phyloP scores from a whole-genome alignment of 2,329 filamentous ascomycete genomes.

The Lachnellula arida region DNA sequence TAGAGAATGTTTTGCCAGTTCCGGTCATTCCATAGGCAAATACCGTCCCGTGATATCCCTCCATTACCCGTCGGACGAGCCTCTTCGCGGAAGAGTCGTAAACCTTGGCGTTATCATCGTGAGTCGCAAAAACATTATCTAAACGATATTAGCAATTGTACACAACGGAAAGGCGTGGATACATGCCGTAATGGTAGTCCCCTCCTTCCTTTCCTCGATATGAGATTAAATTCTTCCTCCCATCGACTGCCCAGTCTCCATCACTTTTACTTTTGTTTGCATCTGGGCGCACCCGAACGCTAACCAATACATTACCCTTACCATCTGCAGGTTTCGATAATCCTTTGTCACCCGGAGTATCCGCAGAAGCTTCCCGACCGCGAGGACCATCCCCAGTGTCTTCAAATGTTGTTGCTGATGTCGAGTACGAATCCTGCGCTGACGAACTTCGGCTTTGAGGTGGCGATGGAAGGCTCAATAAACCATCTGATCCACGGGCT shows the following conservation, averaged over 20 bases:
- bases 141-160: slow-evolving; percentile 21
- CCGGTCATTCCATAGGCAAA: slow-evolving; percentile 99
- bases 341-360: slow-evolving; percentile 32
- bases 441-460: slow-evolving; percentile 89
- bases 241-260: slow-evolving; percentile 89
- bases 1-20: slow-evolving; percentile 97
- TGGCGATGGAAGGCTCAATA: slow-evolving; percentile 74
- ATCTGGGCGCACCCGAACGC: slow-evolving; percentile 88
- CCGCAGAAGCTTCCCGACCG: slow-evolving; percentile 24
- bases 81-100: slow-evolving; percentile 94
- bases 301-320: slow-evolving; percentile 95
- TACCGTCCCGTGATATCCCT: slow-evolving; percentile 96
- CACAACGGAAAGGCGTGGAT: not conserved
- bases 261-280: slow-evolving; percentile 59
- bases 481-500: slow-evolving; percentile 65
- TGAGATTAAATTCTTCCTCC: slow-evolving; percentile 72
- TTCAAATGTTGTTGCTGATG: slow-evolving; percentile 83
- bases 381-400: slow-evolving; percentile 59
- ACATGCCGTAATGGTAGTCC: slow-evolving; percentile 84
- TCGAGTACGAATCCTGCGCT: slow-evolving; percentile 86
- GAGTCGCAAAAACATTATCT: slow-evolving; percentile 96
- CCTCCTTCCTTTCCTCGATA: slow-evolving; percentile 87
- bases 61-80: slow-evolving; percentile 93
- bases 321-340: slow-evolving; percentile 55
- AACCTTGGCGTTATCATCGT: slow-evolving; percentile 90